Base-by-base conservation (phyloP, 176 grass and related monocot species). In the Dactylis glomerata region DNA sequence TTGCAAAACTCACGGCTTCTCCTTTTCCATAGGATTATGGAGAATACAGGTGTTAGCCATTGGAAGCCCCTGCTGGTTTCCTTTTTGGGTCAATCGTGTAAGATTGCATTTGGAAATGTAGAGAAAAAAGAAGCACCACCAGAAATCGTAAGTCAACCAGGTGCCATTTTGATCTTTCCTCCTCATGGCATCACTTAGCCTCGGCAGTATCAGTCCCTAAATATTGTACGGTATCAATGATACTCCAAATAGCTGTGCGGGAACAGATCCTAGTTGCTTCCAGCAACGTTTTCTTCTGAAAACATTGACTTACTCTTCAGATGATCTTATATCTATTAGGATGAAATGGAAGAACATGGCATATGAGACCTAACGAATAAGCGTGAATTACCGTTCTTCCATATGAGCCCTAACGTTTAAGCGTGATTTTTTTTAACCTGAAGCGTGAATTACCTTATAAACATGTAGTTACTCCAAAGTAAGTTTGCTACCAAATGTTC, bases 1-100 rank as follows among this genome's bases (percentile, higher is more conserved):
- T 14, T 86, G 78, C 72, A 34, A 71, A 89, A 86, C 83, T 86
- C 88, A 90, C 73, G 79, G 64, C 88, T 86, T 90, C 88, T 81
- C 77, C 78, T 86, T 86, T 78, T 78, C 79, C 88, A 90, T 90
- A 90, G 84, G 88, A 90, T 83, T 90, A 86, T 86, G 83, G 88
- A 86, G 88, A 90, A 86, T 82, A 83, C 88, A 86, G 84, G 79
- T 83, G 70, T 82, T 82, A 79, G 72, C 68, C 67, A 83, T 57
- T 93, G 86, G 75, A 86, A 85, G 88, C 86, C 80, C 59, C 85
- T 22, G 70, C 77, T 68, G 78, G 83, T 63, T 86, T 86, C 83
- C 78, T 26, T 71, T 72, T 82, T 82, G 78, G 42, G 42, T 74
- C 62, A 51, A 82, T 89, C 59, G 40, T 22, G 13, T 94, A 84